These are phyloP conservation scores for Naumovozyma baii DNA, from an alignment of 805 yeast species.

Conservation along the genomic window DNA sequence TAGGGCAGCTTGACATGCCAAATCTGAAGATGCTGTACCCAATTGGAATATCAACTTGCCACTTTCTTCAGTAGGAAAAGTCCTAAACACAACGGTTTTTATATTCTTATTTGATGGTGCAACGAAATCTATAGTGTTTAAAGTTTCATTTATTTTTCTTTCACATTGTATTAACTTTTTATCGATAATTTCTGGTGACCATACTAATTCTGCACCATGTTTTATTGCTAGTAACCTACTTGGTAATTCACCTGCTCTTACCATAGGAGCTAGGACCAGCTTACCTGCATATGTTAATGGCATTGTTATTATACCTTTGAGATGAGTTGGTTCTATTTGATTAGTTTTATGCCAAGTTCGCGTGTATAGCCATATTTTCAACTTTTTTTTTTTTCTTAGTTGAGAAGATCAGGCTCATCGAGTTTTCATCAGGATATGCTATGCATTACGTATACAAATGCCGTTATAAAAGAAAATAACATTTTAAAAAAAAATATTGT, in stretches of 20 bases:
- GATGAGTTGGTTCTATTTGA: no score
- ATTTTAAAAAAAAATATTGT: no score
- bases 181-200: conserved; percentile 93
- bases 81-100: conserved; percentile 59
- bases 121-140: conserved; percentile 54
- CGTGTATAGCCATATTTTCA: no score
- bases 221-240: conserved; percentile 69
- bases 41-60: conserved; percentile 74
- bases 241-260: conserved; percentile 90
- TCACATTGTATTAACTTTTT: conserved; percentile 66
- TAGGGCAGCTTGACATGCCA: conserved; percentile 83
- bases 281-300: conserved; percentile 51
- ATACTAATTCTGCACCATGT: conserved; percentile 88
- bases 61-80: conserved; percentile 52
- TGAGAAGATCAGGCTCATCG: no score
- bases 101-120: conserved; percentile 30
- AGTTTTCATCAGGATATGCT: no score
- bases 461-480: no score
- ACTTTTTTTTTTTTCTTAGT: no score
- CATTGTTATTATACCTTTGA: neutral
- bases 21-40: conserved; percentile 74
- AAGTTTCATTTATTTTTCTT: conserved; percentile 46
- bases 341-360: no score
- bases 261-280: conserved; percentile 92
- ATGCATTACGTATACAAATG: no score